phyloP scores from a whole-genome alignment of 108 stramenopile species.

The Cylindrotheca fusiformis region DNA sequence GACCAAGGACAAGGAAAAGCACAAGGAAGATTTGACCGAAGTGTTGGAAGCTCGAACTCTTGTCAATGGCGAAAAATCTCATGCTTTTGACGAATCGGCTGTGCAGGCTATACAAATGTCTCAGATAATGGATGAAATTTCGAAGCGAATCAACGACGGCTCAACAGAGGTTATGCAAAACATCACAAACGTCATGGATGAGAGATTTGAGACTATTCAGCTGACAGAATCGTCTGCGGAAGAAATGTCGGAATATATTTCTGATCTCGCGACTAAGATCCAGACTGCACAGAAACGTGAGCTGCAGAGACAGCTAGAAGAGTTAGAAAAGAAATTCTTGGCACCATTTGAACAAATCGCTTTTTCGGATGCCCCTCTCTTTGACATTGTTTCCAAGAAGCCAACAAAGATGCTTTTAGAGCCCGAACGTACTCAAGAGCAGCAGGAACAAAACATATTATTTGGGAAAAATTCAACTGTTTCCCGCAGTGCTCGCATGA shows the following conservation, averaged over 20 bases:
- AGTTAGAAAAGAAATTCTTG: constrained; percentile 48
- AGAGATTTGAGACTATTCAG: constrained; percentile 9
- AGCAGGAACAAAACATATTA: constrained; percentile 23
- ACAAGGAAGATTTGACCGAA: too few species aligned
- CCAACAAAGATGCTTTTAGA: not conserved
- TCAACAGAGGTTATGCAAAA: constrained; percentile 47
- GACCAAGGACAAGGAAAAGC: constrained; percentile 23
- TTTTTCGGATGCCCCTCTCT: constrained; percentile 63
- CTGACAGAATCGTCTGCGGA: constrained; percentile 33
- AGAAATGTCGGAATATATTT: constrained; percentile 38
- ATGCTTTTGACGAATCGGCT: constrained; percentile 21
- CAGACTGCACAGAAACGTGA: constrained; percentile 53
- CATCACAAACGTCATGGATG: constrained; percentile 43
- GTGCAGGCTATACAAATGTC: too few species aligned
- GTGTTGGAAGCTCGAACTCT: not conserved
- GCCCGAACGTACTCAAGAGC: not conserved
- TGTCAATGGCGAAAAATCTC: too few species aligned
- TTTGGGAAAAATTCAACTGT: constrained; percentile 57
- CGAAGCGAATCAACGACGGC: constrained; percentile 36
- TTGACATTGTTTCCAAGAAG: constrained; percentile 17
- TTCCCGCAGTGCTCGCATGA: constrained; percentile 32
- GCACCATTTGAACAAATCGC: constrained; percentile 55
- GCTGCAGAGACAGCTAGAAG: constrained; percentile 46
- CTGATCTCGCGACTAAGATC: constrained; percentile 31
- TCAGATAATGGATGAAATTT: constrained; percentile 47